Percentiles rank a stretch among this genome's conserved stretches.
phyloP scores from a whole-genome alignment of 768 basidiomycete species.

The Boletus rubroflammeus region DNA sequence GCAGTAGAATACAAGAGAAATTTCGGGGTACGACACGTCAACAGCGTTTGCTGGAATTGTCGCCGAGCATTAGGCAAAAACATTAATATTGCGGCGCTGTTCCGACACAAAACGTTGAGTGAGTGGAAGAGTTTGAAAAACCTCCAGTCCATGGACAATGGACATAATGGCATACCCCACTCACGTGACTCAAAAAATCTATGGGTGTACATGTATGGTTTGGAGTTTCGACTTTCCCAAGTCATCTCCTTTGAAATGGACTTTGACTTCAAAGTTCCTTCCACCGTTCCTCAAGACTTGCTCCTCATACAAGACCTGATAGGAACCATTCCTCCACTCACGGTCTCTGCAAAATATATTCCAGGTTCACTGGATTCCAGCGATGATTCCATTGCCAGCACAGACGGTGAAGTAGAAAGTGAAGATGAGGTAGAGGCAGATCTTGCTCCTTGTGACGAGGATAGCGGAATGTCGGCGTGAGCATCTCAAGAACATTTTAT shows the following conservation, averaged over 20 bases:
- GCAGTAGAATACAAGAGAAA: constrained; percentile 48
- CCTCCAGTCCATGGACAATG: too few species aligned
- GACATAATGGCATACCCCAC: neutral
- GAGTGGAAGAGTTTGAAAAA: neutral
- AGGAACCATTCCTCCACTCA: constrained; percentile 29
- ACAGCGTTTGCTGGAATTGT: neutral
- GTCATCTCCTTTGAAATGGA: constrained; percentile 20
- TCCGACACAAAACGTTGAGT: neutral
- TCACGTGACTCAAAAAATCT: constrained; percentile 24
- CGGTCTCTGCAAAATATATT: neutral
- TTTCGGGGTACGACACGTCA: neutral
- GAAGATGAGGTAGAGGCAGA: constrained; percentile 74
- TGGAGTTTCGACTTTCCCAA: neutral
- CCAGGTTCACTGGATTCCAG: constrained; percentile 18
- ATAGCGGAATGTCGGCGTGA: constrained; percentile 26
- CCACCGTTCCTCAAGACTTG: constrained; percentile 66
- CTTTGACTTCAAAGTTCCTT: constrained; percentile 54
- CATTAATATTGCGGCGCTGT: constrained; percentile 13
- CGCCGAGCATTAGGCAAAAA: constrained; percentile 6
- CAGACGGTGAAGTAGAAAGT: constrained; percentile 51
- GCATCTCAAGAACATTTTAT: constrained; percentile 3
- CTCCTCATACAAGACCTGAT: constrained; percentile 69
- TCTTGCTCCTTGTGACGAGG: constrained; percentile 44
- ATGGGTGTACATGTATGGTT: neutral
- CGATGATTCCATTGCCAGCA: constrained; percentile 52